Percentiles rank a stretch among this genome's conserved stretches.
Conservation (phyloP, 805 yeast genomes). For the Torulaspora delbrueckii region DNA sequence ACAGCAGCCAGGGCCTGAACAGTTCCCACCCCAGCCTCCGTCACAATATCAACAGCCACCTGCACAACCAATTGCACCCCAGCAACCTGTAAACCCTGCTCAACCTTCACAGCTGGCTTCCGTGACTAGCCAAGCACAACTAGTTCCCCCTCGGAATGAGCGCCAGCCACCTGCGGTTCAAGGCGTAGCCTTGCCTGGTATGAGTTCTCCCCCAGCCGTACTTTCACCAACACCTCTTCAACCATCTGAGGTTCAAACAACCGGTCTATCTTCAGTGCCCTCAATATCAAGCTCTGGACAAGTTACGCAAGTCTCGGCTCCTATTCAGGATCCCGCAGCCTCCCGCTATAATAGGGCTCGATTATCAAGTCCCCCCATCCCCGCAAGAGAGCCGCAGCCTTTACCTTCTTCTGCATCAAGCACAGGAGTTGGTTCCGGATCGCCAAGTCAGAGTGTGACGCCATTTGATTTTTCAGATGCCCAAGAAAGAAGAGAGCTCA, state of each 20-base stretch:
- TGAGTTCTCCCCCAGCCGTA: background rate
- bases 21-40: conserved; percentile 14
- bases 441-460: conserved; percentile 2
- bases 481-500: background rate
- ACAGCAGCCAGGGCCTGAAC: conserved; percentile 10
- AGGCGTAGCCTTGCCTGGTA: background rate
- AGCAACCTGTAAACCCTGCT: background rate
- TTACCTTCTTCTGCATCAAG: background rate
- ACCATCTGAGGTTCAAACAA: background rate
- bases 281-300: background rate
- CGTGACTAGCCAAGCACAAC: background rate
- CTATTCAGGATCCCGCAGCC: background rate
- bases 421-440: background rate
- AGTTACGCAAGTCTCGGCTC: background rate
- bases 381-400: background rate
- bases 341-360: conserved; percentile 4
- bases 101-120: background rate
- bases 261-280: background rate
- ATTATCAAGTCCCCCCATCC: conserved; percentile 5
- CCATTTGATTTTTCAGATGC: conserved; percentile 4
- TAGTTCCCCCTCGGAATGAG: background rate
- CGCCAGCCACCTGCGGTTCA: background rate
- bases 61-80: conserved; percentile 13
- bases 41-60: conserved; percentile 14
- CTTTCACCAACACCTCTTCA: background rate